Evolutionary conservation across 1,139 yeast genomes (phyloP), one percentile per base, ranked within the genome.

Genomic region (Nakaseomyces nivariensis): DNA sequence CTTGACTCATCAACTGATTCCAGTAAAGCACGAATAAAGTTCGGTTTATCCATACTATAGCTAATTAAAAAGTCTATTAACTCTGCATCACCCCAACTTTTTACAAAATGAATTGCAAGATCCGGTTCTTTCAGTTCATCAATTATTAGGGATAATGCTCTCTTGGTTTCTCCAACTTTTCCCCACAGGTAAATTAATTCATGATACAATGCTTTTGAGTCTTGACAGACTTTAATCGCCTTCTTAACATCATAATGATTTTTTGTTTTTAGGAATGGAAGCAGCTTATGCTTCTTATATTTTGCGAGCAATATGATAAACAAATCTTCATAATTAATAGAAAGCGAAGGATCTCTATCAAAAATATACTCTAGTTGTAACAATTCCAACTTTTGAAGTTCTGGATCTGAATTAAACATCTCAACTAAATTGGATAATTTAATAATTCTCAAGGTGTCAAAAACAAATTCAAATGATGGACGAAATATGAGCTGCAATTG

Each of bases 111-210:
- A 36, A 92, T 85, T 0, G 97, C 97, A 58, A 78, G 75, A 40
- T 77, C 76, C 0, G 96, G 94, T 62, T 90, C 94, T 50, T 82
- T 76, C 49, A 89, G 68, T 57, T 85, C 77, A 56, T 86, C 83
- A 43, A 89, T 81, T 22, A 92, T 89, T 48, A 92, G 71, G 54
- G 74, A 75, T 58, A 92, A 69, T 0, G 97, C 97, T 52, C 78
- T 76, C 55, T 76, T 77, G 53, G 83, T 81, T 56, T 86, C 86
- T 1, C 98, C 98, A 32, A 86, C 82, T 59, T 81, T 81, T 6
- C 96, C 95, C 54, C 88, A 74, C 37, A 92, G 68, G 59, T 81
- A 89, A 0, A 92, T 95, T 47, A 88, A 72, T 61, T 90, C 97
- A 46, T 83, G 80, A 34, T 74, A 75, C 46, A 70, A 68, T 13